phyloP scores from a whole-genome alignment of 2,329 filamentous ascomycete genomes.

The Arachnomyces sp. region DNA sequence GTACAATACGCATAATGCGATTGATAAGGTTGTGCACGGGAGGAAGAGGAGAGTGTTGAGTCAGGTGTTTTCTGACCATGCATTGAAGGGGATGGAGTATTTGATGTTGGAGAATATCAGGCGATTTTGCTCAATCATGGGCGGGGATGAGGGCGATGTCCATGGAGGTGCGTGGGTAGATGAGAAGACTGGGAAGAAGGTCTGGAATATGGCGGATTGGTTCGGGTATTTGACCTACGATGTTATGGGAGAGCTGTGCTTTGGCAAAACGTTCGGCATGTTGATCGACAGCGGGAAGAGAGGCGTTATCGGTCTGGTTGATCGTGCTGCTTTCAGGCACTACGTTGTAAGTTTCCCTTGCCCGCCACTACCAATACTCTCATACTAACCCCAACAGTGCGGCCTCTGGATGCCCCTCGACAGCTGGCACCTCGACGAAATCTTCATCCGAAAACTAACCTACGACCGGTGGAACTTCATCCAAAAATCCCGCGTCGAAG shows the following conservation, averaged over 20 bases:
- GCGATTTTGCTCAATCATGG: slow-evolving; percentile 2
- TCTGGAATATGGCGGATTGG: slow-evolving; percentile 13
- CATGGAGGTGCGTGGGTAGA: background rate
- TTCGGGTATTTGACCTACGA: slow-evolving; percentile 21
- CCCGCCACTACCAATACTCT: slow-evolving; percentile 4
- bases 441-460: slow-evolving; percentile 60
- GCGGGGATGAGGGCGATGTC: too few relatives aligned
- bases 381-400: slow-evolving; percentile 39
- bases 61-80: slow-evolving; percentile 61
- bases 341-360: slow-evolving; percentile 48
- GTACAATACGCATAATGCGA: slow-evolving; percentile 64
- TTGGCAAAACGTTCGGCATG: slow-evolving; percentile 35
- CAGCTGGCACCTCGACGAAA: slow-evolving; percentile 56
- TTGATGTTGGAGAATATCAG: slow-evolving; percentile 56
- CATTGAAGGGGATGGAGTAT: slow-evolving; percentile 59
- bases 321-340: slow-evolving; percentile 59
- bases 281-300: slow-evolving; percentile 40
- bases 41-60: slow-evolving; percentile 63
- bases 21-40: slow-evolving; percentile 60
- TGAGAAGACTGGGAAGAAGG: slow-evolving; percentile 6
- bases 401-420: slow-evolving; percentile 64
- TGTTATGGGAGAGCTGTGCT: slow-evolving; percentile 31
- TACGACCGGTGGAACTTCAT: slow-evolving; percentile 61
- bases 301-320: slow-evolving; percentile 59
- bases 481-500: slow-evolving; percentile 59